These are phyloP conservation scores for Adiantum capillusveneris DNA, from an alignment of 75 land plant genomes.

Conservation along the genomic window DNA sequence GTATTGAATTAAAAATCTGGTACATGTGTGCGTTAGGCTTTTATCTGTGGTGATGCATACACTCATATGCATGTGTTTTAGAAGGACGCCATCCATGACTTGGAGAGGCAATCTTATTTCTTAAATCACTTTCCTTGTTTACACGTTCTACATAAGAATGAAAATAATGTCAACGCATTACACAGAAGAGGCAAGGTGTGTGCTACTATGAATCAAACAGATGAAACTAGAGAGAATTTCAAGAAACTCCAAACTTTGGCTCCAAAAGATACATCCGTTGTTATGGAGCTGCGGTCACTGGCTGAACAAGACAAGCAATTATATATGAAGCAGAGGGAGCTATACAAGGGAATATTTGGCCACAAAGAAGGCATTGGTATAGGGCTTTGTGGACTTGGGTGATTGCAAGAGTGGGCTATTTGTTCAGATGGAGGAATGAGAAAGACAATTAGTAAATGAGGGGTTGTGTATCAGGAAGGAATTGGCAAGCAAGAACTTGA, in stretches of 20 bases:
- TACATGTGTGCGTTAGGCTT: no score
- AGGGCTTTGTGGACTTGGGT: slow-evolving; percentile 59
- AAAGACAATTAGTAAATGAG: slow-evolving; percentile 18
- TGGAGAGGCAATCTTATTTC: no score
- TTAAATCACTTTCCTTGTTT: no score
- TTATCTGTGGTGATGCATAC: no score
- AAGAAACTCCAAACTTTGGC: slow-evolving; percentile 59
- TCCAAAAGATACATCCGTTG: slow-evolving; percentile 78
- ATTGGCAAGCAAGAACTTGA: no score
- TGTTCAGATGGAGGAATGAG: slow-evolving; percentile 23
- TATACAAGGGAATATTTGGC: slow-evolving; percentile 92
- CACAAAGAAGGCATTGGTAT: slow-evolving; percentile 30
- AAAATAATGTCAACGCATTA: slow-evolving; percentile 83
- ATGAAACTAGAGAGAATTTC: slow-evolving; percentile 80
- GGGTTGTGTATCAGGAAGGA: no score
- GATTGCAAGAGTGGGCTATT: slow-evolving; percentile 19
- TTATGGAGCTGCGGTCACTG: slow-evolving; percentile 52
- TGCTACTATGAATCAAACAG: slow-evolving; percentile 81
- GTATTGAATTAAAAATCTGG: no score
- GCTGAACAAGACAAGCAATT: slow-evolving; percentile 80
- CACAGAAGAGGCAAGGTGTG: slow-evolving; percentile 89
- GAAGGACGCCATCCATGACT: no score
- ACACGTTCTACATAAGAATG: slow-evolving; percentile 86
- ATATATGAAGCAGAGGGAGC: slow-evolving; percentile 86
- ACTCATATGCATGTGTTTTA: no score